A percentile compares a stretch with the other conserved stretches of the same genome.
phyloP scores from a whole-genome alignment of 2,329 filamentous ascomycete genomes.

The Neopestalotiopsis clavispora region DNA sequence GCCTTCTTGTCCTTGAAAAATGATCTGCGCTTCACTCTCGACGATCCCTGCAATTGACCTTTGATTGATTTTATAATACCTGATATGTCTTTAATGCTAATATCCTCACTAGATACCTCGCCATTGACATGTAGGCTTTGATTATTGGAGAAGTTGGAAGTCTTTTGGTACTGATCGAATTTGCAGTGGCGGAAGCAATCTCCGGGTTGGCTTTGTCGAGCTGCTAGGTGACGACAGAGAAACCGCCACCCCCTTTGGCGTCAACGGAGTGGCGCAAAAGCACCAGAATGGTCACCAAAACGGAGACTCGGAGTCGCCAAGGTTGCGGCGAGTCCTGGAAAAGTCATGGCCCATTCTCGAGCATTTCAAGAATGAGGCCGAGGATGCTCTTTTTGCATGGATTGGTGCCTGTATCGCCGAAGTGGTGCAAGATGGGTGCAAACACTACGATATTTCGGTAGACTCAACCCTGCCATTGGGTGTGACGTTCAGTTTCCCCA shows the following conservation, averaged over 20 bases:
- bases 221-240: conserved; percentile 47
- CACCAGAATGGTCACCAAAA: conserved; percentile 20
- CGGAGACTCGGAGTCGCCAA: conserved; percentile 29
- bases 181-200: conserved; percentile 68
- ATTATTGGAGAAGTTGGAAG: not conserved
- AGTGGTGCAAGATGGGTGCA: conserved; percentile 66
- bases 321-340: conserved; percentile 66
- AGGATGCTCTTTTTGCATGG: conserved; percentile 79
- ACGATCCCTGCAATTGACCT: too few species aligned
- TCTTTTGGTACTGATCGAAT: conserved; percentile 16
- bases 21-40: too few species aligned
- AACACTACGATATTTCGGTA: conserved; percentile 44
- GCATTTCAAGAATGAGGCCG: conserved; percentile 74
- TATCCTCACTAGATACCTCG: conserved; percentile 53
- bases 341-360: conserved; percentile 77
- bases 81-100: conserved; percentile 22
- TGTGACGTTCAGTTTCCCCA: conserved; percentile 74
- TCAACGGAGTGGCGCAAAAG: conserved; percentile 23
- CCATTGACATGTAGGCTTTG: conserved; percentile 66
- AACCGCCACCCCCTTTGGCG: conserved; percentile 21
- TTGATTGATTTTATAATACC: too few species aligned
- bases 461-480: conserved; percentile 63
- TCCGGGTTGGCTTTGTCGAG: conserved; percentile 72
- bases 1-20: not conserved
- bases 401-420: conserved; percentile 78